These are phyloP conservation scores for Quercus mongolica DNA, from an alignment of 306 rosid genomes.

Conservation along the genomic window DNA sequence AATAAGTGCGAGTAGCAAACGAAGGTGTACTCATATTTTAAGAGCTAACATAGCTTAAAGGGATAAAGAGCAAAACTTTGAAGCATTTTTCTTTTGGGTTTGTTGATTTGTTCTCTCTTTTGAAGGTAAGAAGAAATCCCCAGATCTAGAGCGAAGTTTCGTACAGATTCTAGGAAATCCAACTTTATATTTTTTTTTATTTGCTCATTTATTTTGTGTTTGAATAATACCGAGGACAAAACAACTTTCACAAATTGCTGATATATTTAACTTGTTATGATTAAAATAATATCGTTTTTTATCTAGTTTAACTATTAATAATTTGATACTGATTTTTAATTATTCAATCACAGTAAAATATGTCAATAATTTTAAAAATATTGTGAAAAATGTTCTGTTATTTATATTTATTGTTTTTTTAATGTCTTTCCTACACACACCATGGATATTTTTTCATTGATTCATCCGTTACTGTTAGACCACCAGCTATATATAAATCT, in stretches of 20 bases:
- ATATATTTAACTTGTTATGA: no score
- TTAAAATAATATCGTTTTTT: no score
- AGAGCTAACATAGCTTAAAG: not conserved
- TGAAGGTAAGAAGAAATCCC: not conserved
- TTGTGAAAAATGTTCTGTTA: no score
- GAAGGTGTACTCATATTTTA: not conserved
- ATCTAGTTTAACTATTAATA: no score
- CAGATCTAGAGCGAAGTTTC: conserved; percentile 17
- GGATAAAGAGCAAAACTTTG: not conserved
- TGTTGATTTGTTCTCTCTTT: not conserved
- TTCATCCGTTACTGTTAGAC: not conserved
- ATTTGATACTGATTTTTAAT: no score
- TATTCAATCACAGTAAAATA: no score
- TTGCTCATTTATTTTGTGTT: not conserved
- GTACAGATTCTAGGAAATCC: conserved; percentile 8
- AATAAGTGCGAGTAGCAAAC: not conserved
- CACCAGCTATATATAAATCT: conserved; percentile 1
- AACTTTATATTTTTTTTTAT: not conserved
- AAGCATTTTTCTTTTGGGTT: not conserved
- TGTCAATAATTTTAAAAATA: no score
- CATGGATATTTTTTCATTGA: not conserved
- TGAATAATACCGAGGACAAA: no score
- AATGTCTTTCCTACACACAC: not conserved
- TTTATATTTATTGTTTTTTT: no score
- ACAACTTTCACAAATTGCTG: no score